Conservation (phyloP, 2,329 filamentous ascomycete genomes). For the Xylaria hypoxylon region DNA sequence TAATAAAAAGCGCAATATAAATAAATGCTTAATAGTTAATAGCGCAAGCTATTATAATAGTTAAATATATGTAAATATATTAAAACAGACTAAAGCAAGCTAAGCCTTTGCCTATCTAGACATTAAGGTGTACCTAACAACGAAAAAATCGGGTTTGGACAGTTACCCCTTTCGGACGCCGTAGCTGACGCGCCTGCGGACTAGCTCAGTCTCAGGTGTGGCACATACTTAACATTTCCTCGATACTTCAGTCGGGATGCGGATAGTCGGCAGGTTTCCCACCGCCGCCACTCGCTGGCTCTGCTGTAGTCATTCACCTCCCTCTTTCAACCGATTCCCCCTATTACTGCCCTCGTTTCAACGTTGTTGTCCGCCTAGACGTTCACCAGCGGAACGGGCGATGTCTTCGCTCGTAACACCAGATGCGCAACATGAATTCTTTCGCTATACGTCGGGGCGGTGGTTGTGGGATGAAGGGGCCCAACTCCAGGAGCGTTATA, state of each 20-base stretch:
- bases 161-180: no score
- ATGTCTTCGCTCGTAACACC: neutral
- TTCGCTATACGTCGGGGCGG: conserved; percentile 19
- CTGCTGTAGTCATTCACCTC: neutral
- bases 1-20: no score
- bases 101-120: no score
- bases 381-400: neutral
- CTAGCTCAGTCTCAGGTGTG: no score
- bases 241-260: neutral
- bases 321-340: neutral
- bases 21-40: no score
- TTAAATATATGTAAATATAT: no score
- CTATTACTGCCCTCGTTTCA: neutral
- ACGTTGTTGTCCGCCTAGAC: neutral
- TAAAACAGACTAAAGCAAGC: no score
- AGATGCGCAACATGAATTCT: conserved; percentile 19
- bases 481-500: conserved; percentile 18
- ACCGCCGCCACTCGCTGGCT: neutral
- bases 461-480: conserved; percentile 25
- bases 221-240: no score
- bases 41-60: no score
- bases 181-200: no score
- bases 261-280: neutral
- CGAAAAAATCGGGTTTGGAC: no score
- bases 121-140: no score